Base-by-base conservation (phyloP, 306 rosid genomes). In the Boehmeria nivea region DNA sequence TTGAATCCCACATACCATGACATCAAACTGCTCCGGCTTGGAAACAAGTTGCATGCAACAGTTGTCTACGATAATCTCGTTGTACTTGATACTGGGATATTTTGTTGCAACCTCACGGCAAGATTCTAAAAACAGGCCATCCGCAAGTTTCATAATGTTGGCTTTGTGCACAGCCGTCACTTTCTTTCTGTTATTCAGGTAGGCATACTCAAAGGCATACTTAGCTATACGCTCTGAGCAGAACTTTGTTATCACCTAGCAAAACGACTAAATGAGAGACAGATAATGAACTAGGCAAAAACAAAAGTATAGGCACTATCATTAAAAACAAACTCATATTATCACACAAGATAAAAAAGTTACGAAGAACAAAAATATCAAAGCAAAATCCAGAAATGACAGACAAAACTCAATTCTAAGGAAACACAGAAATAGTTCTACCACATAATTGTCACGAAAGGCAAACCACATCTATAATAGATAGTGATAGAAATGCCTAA, bases 121-220 rank as follows among this genome's bases (percentile, higher is more conserved):
- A 22, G 95, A 83, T 75, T 87, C 94, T 73, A 90, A 61, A 67
- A 90, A 90, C 60, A 90, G 60, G 59, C 95, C 98, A 71, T 90
- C 98, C 26, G 98, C 89, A 37, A 83, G 88, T 61, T 90, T 86
- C 95, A 86, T 90, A 43, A 90, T 90, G 85, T 90, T 86, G 67
- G 95, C 95, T 71, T 86, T 90, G 77, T 86, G 98, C 74, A 86
- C 94, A 6, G 98, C 98, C 23, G 98, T 83, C 70, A 90, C 98
- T 61, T 69, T 82, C 83, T 90, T 86, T 59, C 95, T 76, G 70
- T 83, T 86, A 53, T 90, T 86, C 40, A 87, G 78, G 80, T 90
- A 86, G 33, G 98, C 85, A 63, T 84, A 86, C 90, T 90, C 90
- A 54, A 90, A 90, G 8, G 97, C 97, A 56, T 90, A 90, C 70